Evolutionary conservation across 305 asterid species (phyloP), one percentile per base, ranked within the genome.

Genomic region (Fraxinus paxiana): DNA sequence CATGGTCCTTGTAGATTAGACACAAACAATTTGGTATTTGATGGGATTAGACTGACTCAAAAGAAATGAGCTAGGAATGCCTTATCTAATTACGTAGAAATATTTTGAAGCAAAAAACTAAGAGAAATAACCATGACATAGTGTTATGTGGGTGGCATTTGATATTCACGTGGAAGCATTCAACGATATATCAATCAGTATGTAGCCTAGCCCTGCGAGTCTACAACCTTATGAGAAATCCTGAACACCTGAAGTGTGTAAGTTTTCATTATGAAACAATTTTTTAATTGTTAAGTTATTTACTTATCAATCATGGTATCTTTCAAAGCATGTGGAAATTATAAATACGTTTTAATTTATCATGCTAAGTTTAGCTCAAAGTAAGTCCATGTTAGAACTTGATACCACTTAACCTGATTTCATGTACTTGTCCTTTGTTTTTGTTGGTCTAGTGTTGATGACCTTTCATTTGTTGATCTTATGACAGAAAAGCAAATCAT

Each of bases 401-500:
- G 43, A 15, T 59, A 35, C 13, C 59, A 46, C 6, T 46, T 46
- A 9, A 28, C 20, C 20, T 35, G 38, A 1, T 38, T 43, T 9
- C n/a, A 12, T 51, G 4, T 33, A 17, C 46, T 72, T 26, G 46
- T 74, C 70, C 41, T 35, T 5, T 6, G 8, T 31, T 61, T 33
- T 78, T 73, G 3, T 67, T 20, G 24, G 48, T 56, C 75, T 59
- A 30, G 26, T 63, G 69, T 61, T 79, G 46, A 69, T 80, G 77
- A 65, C 65, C 82, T 54, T 75, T 74, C 37, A 13, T 22, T 79
- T 22, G 20, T 56, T 9, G 22, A 67, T 41, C 17, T 24, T 77
- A 35, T 82, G 82, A 28, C 91, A 96, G 99, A 91, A 88, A 96
- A 94, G 91, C 98, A 92, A 90, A 96, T 96, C 37, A 96, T 96